A percentile compares a stretch with the other conserved stretches of the same genome.
Conservation (phyloP, 352 stramenopile species). For the Pythium apleroticum region DNA sequence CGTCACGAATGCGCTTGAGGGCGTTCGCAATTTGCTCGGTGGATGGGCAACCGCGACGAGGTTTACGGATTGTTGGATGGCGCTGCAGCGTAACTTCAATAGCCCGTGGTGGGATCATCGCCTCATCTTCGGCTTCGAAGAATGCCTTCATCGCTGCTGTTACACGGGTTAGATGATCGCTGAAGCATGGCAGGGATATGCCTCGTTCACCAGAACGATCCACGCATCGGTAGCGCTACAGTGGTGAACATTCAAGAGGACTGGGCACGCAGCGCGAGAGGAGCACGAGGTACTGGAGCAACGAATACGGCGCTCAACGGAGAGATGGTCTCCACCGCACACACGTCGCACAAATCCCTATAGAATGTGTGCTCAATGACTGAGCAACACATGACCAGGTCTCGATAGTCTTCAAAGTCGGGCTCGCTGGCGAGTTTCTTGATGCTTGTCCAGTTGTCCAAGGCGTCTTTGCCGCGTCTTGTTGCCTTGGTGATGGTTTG, state of each 20-base stretch:
- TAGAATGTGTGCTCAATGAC: slow-evolving; percentile 1
- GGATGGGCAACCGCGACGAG: slow-evolving; percentile 3
- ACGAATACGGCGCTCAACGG: slow-evolving; percentile 3
- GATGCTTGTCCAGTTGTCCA: slow-evolving; percentile 5
- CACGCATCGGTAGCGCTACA: background rate
- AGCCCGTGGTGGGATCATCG: background rate
- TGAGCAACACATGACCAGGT: slow-evolving; percentile 14
- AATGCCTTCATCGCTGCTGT: slow-evolving; percentile 5
- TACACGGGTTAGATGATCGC: slow-evolving; percentile 4
- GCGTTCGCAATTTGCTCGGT: slow-evolving; percentile 4
- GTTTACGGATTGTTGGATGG: background rate
- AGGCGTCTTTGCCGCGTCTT: no score
- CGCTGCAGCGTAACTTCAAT: background rate
- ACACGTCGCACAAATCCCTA: slow-evolving; percentile 4
- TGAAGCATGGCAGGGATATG: background rate
- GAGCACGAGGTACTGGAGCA: background rate
- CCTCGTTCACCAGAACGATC: background rate
- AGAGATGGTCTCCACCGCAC: slow-evolving; percentile 12
- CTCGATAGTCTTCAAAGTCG: slow-evolving; percentile 9
- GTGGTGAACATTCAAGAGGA: slow-evolving; percentile 7
- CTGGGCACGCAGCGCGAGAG: background rate
- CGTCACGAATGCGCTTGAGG: slow-evolving; percentile 12
- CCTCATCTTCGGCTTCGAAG: background rate
- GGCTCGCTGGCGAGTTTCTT: slow-evolving; percentile 2
- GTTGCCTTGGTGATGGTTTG: no score